These are phyloP conservation scores for Scutellaria minor DNA, from an alignment of 257 asterid species.

Conservation along the genomic window DNA sequence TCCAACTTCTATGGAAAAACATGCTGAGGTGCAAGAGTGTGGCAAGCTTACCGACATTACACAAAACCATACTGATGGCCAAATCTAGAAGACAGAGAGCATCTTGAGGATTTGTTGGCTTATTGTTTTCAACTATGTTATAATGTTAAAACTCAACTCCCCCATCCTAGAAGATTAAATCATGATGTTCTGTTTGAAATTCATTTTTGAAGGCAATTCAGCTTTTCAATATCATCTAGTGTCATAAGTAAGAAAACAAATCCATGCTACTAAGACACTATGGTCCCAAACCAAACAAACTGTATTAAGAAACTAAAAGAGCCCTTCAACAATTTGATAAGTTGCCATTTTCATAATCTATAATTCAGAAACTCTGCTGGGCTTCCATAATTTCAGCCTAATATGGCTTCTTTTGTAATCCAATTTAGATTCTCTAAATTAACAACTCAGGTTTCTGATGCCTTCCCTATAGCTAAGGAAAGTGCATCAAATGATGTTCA, in stretches of 20 bases:
- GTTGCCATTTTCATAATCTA: not conserved
- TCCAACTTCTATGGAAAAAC: slow-evolving; percentile 27
- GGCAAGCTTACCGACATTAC: slow-evolving; percentile 25
- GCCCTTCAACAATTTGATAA: not conserved
- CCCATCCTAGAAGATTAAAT: not conserved
- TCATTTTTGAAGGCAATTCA: slow-evolving; percentile 1
- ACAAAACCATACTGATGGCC: slow-evolving; percentile 7
- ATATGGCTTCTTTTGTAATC: slow-evolving; percentile 14
- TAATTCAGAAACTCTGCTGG: not conserved
- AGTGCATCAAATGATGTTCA: slow-evolving; percentile 23
- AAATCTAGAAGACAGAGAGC: slow-evolving; percentile 28
- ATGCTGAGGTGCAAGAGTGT: slow-evolving; percentile 30
- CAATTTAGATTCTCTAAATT: slow-evolving; percentile 8
- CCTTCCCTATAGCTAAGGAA: slow-evolving; percentile 25
- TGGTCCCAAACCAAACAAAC: not conserved
- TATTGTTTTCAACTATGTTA: slow-evolving; percentile 16
- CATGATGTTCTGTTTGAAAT: slow-evolving; percentile 15
- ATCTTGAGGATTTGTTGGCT: not conserved
- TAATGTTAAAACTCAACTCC: not conserved
- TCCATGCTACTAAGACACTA: not conserved
- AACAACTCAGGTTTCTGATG: slow-evolving; percentile 26
- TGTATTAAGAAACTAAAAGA: not conserved
- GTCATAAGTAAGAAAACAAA: slow-evolving; percentile 13
- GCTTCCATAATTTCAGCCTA: not conserved
- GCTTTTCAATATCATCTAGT: slow-evolving; percentile 26